Conservation (phyloP, 1,284 basidiomycete species). For the Ganoderma leucocontextum region DNA sequence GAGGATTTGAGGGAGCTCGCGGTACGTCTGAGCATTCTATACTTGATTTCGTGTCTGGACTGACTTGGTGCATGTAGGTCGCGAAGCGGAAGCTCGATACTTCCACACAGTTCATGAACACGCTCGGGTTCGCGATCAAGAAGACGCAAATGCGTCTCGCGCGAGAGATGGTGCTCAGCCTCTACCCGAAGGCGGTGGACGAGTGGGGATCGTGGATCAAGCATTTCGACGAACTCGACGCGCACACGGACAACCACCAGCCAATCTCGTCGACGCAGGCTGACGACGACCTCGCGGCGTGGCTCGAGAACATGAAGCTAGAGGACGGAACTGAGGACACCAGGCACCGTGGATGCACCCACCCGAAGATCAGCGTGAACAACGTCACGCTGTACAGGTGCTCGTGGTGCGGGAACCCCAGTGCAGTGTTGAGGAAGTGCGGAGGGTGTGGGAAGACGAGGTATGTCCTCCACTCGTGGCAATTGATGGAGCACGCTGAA, state of each 20-base stretch:
- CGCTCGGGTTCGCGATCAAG: constrained; percentile 53
- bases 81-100: constrained; percentile 53
- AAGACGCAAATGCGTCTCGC: constrained; percentile 59
- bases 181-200: constrained; percentile 50
- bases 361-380: constrained; percentile 52
- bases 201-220: constrained; percentile 55
- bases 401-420: constrained; percentile 66
- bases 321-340: constrained; percentile 47
- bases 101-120: constrained; percentile 56
- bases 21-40: constrained; percentile 43
- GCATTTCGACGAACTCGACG: constrained; percentile 44
- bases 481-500: background rate
- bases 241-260: constrained; percentile 35
- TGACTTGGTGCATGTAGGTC: constrained; percentile 40
- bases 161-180: constrained; percentile 53
- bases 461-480: constrained; percentile 37
- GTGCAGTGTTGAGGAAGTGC: constrained; percentile 53
- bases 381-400: constrained; percentile 59
- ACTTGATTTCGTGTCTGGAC: background rate
- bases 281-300: constrained; percentile 62
- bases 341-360: constrained; percentile 38
- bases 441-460: constrained; percentile 46
- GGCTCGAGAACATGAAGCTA: constrained; percentile 58
- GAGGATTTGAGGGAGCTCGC: constrained; percentile 56
- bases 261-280: constrained; percentile 44